Evolutionary conservation across 1,284 basidiomycete genomes (phyloP).

Genomic region (Ustilago cynodontis): DNA sequence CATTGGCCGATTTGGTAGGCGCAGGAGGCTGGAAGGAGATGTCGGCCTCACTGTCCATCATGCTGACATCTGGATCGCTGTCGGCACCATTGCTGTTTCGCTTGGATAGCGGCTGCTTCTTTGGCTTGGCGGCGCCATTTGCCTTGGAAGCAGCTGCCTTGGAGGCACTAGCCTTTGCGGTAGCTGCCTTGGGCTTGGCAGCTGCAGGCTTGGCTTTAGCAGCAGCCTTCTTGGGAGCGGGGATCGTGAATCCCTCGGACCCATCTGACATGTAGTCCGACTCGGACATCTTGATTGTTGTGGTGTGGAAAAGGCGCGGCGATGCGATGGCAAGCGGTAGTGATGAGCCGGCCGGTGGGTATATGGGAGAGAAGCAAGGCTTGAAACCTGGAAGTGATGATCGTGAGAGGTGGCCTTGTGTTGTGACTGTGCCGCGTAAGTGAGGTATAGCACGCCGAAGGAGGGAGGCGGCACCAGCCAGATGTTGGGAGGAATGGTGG

Average conservation of each 20-base stretch:
- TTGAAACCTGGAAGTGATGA: neutral
- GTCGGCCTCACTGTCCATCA: conserved; percentile 42
- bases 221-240: conserved; percentile 71
- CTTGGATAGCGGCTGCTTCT: conserved; percentile 75
- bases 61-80: conserved; percentile 72
- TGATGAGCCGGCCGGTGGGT: conserved; percentile 10
- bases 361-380: conserved; percentile 4
- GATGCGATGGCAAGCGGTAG: neutral
- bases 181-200: conserved; percentile 32
- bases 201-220: conserved; percentile 63
- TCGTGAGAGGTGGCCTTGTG: conserved; percentile 6
- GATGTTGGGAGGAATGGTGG: conserved; percentile 33
- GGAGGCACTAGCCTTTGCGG: conserved; percentile 70
- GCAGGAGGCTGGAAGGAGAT: conserved; percentile 41
- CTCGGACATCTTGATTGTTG: conserved; percentile 37
- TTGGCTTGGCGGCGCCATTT: conserved; percentile 76
- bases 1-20: conserved; percentile 32
- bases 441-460: conserved; percentile 11
- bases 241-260: conserved; percentile 31
- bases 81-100: conserved; percentile 73
- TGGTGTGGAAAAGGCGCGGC: conserved; percentile 11
- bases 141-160: conserved; percentile 71
- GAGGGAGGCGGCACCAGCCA: conserved; percentile 46
- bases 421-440: conserved; percentile 5
- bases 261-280: conserved; percentile 43